Percentiles rank a stretch among this genome's conserved stretches.
Evolutionary conservation across 192 early-diverging fungal species (phyloP).

Genomic region (Gonapodya sp.): DNA sequence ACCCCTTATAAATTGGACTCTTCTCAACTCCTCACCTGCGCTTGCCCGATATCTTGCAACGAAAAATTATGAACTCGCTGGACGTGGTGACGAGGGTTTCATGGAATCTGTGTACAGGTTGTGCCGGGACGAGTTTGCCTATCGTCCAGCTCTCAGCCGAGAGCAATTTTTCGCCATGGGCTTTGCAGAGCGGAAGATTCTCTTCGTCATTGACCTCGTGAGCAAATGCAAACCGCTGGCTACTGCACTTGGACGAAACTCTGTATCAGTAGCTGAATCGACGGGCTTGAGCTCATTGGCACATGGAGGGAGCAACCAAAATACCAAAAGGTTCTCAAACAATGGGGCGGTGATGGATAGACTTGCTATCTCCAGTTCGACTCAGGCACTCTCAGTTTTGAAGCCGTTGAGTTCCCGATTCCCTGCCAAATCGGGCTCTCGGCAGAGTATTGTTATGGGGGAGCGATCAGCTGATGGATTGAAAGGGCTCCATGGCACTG

Average conservation of each 20-base stretch:
- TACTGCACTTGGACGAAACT: neutral
- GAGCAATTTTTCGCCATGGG: conserved; percentile 25
- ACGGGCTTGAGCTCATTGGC: too few relatives aligned
- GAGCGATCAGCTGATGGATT: too few relatives aligned
- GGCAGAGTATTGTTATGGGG: too few relatives aligned
- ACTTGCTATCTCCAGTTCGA: too few relatives aligned
- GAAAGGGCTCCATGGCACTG: too few relatives aligned
- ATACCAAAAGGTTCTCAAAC: too few relatives aligned
- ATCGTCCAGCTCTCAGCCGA: conserved; percentile 31
- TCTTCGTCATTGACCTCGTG: conserved; percentile 7
- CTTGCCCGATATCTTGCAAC: conserved; percentile 28
- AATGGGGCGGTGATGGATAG: too few relatives aligned
- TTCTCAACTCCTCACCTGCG: conserved; percentile 33
- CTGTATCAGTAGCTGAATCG: too few relatives aligned
- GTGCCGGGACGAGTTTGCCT: conserved; percentile 42
- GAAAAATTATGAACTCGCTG: conserved; percentile 31
- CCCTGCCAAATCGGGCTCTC: too few relatives aligned
- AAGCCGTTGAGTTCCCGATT: too few relatives aligned
- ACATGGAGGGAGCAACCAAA: too few relatives aligned
- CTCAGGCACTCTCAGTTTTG: too few relatives aligned
- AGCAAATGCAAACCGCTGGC: neutral
- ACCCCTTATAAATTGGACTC: conserved; percentile 43
- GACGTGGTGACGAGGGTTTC: conserved; percentile 41
- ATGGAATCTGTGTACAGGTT: conserved; percentile 29
- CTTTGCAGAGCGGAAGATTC: conserved; percentile 16